Evolutionary conservation across 352 stramenopile species (phyloP), one percentile per base, ranked within the genome.

Genomic region (Pseudoperonospora humuli): DNA sequence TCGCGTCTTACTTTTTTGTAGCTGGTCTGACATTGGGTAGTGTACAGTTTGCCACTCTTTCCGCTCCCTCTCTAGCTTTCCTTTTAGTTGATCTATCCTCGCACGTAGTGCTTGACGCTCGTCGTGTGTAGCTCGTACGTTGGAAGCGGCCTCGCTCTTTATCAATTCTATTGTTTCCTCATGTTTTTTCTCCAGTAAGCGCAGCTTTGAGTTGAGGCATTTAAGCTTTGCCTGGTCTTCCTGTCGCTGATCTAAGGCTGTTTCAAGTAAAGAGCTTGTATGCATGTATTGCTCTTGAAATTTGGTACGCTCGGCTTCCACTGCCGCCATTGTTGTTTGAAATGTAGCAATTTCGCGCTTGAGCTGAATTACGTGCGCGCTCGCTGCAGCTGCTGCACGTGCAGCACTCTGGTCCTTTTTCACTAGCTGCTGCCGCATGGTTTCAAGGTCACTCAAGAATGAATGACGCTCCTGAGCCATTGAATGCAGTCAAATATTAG

Each of bases 291-390:
- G 65, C 39, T 75, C 40, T 20, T 72, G 61, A 39, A n/a, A n/a
- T n/a, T n/a, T n/a, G n/a, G n/a, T n/a, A n/a, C n/a, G n/a, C n/a
- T n/a, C n/a, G n/a, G n/a, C n/a, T n/a, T n/a, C n/a, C n/a, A n/a
- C n/a, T n/a, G n/a, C n/a, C n/a, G n/a, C n/a, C n/a, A n/a, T n/a
- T n/a, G n/a, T n/a, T n/a, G 50, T 58, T 47, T 84, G 67, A 20
- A 88, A 29, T 17, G 74, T 44, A 31, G 71, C 67, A 41, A 91
- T 72, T 49, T 91, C 78, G 17, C 75, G 76, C 60, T 91, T 91
- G 34, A 91, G 67, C 55, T 84, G 74, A 29, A 91, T 65, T 18
- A 61, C 49, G 46, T 88, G 75, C 4, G 69, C 54, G 35, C 78
- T 91, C 31, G 72, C 69, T 28, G 67, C 53, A 3, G 70, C 60